phyloP scores from a whole-genome alignment of 108 stramenopile species.

The Cyclostephanos tholiformis region DNA sequence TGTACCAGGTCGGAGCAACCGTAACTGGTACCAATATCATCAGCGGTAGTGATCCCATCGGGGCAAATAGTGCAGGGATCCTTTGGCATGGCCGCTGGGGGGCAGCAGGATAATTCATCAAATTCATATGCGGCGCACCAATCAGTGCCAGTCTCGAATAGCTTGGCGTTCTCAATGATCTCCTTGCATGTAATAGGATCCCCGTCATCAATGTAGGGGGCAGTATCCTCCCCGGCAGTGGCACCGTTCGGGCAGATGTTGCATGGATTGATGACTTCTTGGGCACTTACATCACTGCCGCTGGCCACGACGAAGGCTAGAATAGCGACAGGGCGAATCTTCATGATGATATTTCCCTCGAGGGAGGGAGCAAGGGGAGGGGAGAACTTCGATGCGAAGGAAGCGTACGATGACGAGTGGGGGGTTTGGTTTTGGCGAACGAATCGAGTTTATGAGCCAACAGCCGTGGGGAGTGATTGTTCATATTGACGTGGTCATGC shows the following conservation, averaged over 20 bases:
- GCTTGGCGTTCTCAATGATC: not conserved
- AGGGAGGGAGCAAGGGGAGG: too few species aligned
- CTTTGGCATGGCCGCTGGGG: not conserved
- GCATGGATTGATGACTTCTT: not conserved
- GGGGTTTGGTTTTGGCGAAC: too few species aligned
- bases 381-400: too few species aligned
- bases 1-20: not conserved
- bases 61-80: not conserved
- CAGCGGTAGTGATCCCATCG: not conserved
- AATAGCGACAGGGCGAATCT: not conserved
- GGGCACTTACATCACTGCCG: not conserved
- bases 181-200: not conserved
- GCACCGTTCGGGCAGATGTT: conserved; percentile 1
- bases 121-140: not conserved
- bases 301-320: too few species aligned
- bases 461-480: too few species aligned
- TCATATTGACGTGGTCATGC: too few species aligned
- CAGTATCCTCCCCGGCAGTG: not conserved
- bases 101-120: not conserved
- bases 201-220: not conserved
- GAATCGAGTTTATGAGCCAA: too few species aligned
- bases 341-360: not conserved
- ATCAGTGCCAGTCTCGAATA: not conserved
- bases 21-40: not conserved
- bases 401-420: too few species aligned